Base-by-base conservation (phyloP, 2,329 filamentous ascomycete species). In the Herpomyces periplanetae region DNA sequence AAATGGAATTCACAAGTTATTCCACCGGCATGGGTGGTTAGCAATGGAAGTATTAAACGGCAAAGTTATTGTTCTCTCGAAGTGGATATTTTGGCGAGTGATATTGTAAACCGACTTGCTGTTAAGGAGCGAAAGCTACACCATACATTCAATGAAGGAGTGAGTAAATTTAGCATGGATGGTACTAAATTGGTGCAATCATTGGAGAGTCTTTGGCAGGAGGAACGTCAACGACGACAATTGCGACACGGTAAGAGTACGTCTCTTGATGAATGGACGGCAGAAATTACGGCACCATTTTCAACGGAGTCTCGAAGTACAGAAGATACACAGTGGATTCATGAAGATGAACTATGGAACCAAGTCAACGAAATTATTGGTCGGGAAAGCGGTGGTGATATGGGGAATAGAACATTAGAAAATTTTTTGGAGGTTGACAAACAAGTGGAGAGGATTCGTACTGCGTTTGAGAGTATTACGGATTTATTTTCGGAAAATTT, bases 201-300 rank as follows among this genome's bases (percentile, higher is more conserved):
- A 26, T 75, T 96, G 65, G 71, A 69, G 21, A 64, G 66, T 1
- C 40, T 96, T 2, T 96, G 80, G 80, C 59, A 58, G 32, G 69
- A 87, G 28, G 80, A 91, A 36, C 68, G 62, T 0, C 57, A 56
- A 23, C 53, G 73, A 17, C 53, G 73, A 13, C 75, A 65, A 35
- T 46, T 51, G 18, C 52, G 51, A 17, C 60, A 75, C 50, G 51
- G 55, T 2, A 43, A 61, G 17, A 40, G 55, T 26, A 47, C 55
- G 13, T 53, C 47, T 3, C 66, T 55, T 29, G 75, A 52, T 24
- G 65, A 69, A 0, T 87, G 87, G 26, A 57, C 64, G 2, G 45
- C 57, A 0, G 73, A 87, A 27, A 69, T 57, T 3, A 40, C 91
- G 22, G 51, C 84, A 3, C 68, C 69, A 2, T 84, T 91, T 59